Base-by-base conservation (phyloP, 1,139 yeast species). In the Kodamaea sp. region DNA sequence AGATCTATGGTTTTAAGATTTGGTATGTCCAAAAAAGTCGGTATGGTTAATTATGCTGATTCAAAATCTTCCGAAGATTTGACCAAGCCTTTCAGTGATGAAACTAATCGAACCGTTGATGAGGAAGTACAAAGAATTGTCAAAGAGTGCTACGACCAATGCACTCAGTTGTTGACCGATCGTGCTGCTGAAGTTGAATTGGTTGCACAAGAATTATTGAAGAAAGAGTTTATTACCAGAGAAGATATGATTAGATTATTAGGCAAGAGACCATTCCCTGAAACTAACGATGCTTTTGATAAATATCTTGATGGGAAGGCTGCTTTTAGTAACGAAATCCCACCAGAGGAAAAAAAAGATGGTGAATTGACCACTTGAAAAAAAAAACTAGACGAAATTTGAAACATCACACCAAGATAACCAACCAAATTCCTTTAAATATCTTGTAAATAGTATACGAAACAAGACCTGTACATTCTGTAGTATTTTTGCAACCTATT, bases 241-340 rank as follows among this genome's bases (percentile, higher is more conserved):
- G 92, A 85, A 49, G 97, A 90, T 60, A 87, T 90, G 92, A 80
- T 88, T 44, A 71, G 89, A 47, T 63, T 90, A 38, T 71, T 90
- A 38, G 97, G 97, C 1, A 84, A 85, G 52, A 76, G 97, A 48
- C 96, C 96, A 8, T 90, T 84, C 73, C 84, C 86, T 6, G 96
- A 89, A 57, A 79, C 79, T 50, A 89, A 89, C 54, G 96, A 88
- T 54, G 96, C 96, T 3, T 90, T 90, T 67, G 96, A 88, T 63
- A 89, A 90, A 61, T 92, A 92, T 58, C 63, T 72, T 35, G 72
- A 69, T 39, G 70, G 70, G 7, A 65, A 66, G 42, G 69, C 65
- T 34, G 72, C 73, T 11, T 68, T 64, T 49, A 61, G 59, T 51
- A 56, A 62, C 41, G 60, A 57, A 22, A 55, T 46, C 36, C 56